Evolutionary conservation across 495 filamentous ascomycete genomes (phyloP), one percentile per base, ranked within the genome.

Genomic region (Entonaema liquescens): DNA sequence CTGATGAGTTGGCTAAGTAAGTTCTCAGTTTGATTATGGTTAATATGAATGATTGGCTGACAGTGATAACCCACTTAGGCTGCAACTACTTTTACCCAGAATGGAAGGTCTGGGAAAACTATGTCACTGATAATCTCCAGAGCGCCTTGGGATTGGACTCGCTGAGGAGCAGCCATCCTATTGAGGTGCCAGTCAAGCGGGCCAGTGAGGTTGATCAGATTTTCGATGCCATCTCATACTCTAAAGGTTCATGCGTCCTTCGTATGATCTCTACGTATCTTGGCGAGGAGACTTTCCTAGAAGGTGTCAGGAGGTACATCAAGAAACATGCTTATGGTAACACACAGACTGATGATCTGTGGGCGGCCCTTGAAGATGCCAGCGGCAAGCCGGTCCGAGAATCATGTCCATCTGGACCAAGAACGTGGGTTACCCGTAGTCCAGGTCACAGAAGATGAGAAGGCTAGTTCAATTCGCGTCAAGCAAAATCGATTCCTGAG

Each of bases 81-180:
- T 91, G 88, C 84, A 91, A 92, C 77, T 81, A 84, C 64, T 97
- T 99, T 85, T 98, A 94, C 82, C 95, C 95, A 2, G 94, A 98
- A 77, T 98, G 95, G 95, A 97, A 97, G 81, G 93, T 98, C n/a
- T 98, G 95, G 95, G 88, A 97, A 80, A 89, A 86, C 17, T 98
- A 97, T 74, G 94, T 98, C 40, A 92, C 92, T 31, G 94, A 97
- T 72, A 96, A 90, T 74, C 85, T 97, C 66, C 93, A 97, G 82
- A 87, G 91, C 67, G 95, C 95, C 2, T 84, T 98, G 9, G 89
- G 89, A 15, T 85, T 98, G 26, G 95, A 99, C 79, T 96, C 94
- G 11, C 83, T 98, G 42, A 90, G 95, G 60, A 96, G 92, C 86
- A 96, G 92, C 75, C 95, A 99, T 83, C 95, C 95, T 36, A 96